Evolutionary conservation across 1,284 basidiomycete species (phyloP), one percentile per base, ranked within the genome.

Genomic region (Sanghuangporus weigelae): DNA sequence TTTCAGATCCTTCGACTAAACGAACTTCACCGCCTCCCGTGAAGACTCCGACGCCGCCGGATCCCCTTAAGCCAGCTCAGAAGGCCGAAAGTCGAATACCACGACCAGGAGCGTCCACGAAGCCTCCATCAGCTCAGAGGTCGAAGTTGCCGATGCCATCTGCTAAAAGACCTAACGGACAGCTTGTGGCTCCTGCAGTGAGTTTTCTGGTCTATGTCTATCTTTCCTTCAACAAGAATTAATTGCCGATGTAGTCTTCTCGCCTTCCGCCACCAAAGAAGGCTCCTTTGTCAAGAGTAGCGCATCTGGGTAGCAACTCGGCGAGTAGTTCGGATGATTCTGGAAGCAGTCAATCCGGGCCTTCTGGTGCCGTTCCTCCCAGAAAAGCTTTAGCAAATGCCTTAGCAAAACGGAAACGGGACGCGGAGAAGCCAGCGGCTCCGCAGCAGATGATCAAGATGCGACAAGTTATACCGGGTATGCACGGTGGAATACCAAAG

Each of bases 1-100:
- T 51, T n/a, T n/a, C 14, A 12, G 38, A 26, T n/a, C 21, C 59
- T 35, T 26, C 53, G 7, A 26, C 38, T 39, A 51, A 54, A 44
- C 49, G 40, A 10, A 14, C 14, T 44, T 44, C 44, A 5, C 39
- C 38, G 40, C 16, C 36, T 26, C 54, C 39, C 49, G 12, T 42
- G 35, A 60, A n/a, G 16, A 26, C 31, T 23, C 12, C 50, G n/a
- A 23, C 38, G 2, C 12, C 50, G 14, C 26, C 40, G 12, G 55
- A 23, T 26, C 14, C 57, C 23, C 21, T 4, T 31, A 46, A 48
- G 12, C 23, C 63, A 10, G 54, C 14, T 26, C 38, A 21, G 2
- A 40, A 54, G 21, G 21, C 31, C n/a, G 74, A 69, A 0, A 89
- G 89, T 72, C 81, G 79, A 72, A 91, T 91, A 67, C 89, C 89